Evolutionary conservation across 495 filamentous ascomycete species (phyloP).

Genomic region (Tuber brumale): DNA sequence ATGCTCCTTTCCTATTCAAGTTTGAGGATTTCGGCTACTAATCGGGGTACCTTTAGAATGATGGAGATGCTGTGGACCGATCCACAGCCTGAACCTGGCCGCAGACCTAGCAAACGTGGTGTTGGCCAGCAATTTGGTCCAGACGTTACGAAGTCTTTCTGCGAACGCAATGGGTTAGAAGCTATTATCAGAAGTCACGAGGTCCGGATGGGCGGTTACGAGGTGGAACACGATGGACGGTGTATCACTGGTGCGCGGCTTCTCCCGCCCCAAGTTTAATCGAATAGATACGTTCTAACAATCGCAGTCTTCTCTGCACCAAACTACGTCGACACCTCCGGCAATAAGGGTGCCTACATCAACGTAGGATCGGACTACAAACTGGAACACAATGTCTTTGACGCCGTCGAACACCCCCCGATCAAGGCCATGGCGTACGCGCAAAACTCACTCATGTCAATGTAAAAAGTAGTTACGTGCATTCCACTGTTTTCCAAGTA

Average conservation of each 20-base stretch:
- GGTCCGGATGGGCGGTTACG: constrained; percentile 95
- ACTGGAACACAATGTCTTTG: constrained; percentile 83
- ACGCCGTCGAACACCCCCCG: constrained; percentile 90
- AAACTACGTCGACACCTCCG: constrained; percentile 93
- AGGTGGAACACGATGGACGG: constrained; percentile 91
- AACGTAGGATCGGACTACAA: constrained; percentile 91
- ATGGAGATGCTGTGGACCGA: constrained; percentile 99
- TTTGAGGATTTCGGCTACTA: not conserved
- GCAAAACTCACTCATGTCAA: constrained; percentile 68
- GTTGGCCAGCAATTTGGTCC: constrained; percentile 96
- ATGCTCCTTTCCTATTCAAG: not conserved
- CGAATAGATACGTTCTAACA: constrained; percentile 25
- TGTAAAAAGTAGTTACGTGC: constrained; percentile 24
- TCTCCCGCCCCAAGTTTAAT: constrained; percentile 4
- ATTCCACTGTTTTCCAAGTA: not conserved
- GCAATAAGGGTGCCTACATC: constrained; percentile 98
- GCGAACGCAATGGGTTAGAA: constrained; percentile 86
- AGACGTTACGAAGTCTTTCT: constrained; percentile 94
- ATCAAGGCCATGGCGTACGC: constrained; percentile 94
- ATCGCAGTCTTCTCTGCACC: constrained; percentile 84
- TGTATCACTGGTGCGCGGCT: constrained; percentile 75
- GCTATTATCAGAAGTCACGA: constrained; percentile 96
- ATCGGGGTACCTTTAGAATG: constrained; percentile 51
- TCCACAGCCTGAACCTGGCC: constrained; percentile 74
- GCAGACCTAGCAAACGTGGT: constrained; percentile 91